phyloP scores from a whole-genome alignment of 495 filamentous ascomycete genomes.

The Lasiosphaeria miniovina region DNA sequence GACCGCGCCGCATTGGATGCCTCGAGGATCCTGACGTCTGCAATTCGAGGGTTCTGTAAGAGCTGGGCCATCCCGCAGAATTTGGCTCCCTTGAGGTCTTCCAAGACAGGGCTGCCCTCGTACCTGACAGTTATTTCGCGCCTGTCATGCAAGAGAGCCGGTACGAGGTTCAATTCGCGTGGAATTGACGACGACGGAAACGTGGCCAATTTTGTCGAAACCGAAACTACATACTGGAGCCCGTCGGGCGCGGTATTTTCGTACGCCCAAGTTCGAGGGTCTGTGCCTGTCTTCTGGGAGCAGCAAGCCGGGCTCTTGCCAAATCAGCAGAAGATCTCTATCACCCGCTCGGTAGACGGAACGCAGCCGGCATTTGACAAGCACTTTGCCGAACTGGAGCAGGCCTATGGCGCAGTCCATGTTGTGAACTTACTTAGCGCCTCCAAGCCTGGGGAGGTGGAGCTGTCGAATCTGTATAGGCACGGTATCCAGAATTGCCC shows the following conservation, averaged over 20 bases:
- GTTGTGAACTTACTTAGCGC: conserved; percentile 89
- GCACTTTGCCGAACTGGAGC: conserved; percentile 79
- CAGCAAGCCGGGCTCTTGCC: conserved; percentile 84
- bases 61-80: conserved; percentile 74
- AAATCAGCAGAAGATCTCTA: conserved; percentile 89
- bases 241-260: conserved; percentile 78
- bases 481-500: conserved; percentile 69
- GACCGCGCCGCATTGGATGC: conserved; percentile 75
- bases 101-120: conserved; percentile 71
- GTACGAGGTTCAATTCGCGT: conserved; percentile 91
- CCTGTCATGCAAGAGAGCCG: conserved; percentile 85
- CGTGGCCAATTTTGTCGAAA: conserved; percentile 83
- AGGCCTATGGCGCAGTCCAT: conserved; percentile 84
- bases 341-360: conserved; percentile 85
- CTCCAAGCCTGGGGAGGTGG: conserved; percentile 76
- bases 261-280: conserved; percentile 88
- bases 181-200: conserved; percentile 97
- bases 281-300: conserved; percentile 96
- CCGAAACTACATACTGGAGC: conserved; percentile 69
- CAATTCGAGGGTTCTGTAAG: conserved; percentile 86
- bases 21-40: conserved; percentile 86
- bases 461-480: conserved; percentile 75
- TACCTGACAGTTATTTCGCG: conserved; percentile 86
- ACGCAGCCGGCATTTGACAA: conserved; percentile 94
- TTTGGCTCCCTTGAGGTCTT: conserved; percentile 51